These are phyloP conservation scores for Fusarium sp. DNA, from an alignment of 2,329 filamentous ascomycete genomes.

Conservation along the genomic window DNA sequence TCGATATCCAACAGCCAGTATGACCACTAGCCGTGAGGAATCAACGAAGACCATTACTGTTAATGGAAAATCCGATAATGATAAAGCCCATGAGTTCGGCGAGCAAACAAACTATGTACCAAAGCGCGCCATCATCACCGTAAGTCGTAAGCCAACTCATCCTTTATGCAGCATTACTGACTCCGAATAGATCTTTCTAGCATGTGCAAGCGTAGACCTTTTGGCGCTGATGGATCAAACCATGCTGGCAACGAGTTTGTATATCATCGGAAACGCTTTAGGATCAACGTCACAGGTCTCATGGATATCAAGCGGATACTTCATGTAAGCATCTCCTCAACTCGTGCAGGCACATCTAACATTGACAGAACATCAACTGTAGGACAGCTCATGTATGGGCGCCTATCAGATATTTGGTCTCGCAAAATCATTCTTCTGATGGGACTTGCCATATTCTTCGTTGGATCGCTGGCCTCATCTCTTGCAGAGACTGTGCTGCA, in stretches of 20 bases:
- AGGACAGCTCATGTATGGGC: constrained; percentile 61
- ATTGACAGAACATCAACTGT: constrained; percentile 57
- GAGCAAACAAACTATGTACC: constrained; percentile 70
- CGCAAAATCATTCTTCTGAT: constrained; percentile 57
- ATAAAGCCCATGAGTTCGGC: constrained; percentile 57
- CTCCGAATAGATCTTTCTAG: constrained; percentile 64
- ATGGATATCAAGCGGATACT: constrained; percentile 69
- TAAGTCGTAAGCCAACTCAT: constrained; percentile 38
- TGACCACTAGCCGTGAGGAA: constrained; percentile 18
- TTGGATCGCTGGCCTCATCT: constrained; percentile 59
- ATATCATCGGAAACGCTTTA: constrained; percentile 65
- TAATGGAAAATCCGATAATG: constrained; percentile 32
- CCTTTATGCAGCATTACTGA: fast-evolving
- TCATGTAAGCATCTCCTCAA: constrained; percentile 58
- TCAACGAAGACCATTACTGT: constrained; percentile 11
- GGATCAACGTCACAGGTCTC: constrained; percentile 63
- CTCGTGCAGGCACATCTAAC: not conserved
- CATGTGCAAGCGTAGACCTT: constrained; percentile 67
- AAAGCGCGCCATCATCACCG: constrained; percentile 63
- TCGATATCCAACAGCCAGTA: not conserved
- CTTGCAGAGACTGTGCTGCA: constrained; percentile 57
- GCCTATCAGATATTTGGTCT: constrained; percentile 62
- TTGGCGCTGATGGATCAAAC: constrained; percentile 70
- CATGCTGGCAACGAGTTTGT: constrained; percentile 66
- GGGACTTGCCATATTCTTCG: constrained; percentile 58